phyloP scores from a whole-genome alignment of 148 eudicot genomes.

The Persicaria maculosa region DNA sequence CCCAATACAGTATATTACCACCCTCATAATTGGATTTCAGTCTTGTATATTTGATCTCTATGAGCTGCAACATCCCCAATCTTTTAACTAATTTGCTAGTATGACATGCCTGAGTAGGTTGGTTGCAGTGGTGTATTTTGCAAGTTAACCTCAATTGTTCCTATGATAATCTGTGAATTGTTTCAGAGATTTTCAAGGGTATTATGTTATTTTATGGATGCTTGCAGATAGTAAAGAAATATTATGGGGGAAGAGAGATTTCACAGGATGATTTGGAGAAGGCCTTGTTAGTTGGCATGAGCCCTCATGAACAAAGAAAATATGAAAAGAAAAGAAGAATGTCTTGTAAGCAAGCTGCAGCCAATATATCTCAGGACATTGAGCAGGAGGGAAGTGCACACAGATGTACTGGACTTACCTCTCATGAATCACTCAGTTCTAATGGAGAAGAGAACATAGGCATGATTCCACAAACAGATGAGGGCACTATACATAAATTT shows the following conservation, averaged over 20 bases:
- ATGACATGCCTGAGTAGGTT: neutral
- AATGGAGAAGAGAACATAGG: slow-evolving; percentile 12
- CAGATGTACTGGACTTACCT: neutral
- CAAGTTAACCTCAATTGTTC: neutral
- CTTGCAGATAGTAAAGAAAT: slow-evolving; percentile 62
- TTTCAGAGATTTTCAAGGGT: neutral
- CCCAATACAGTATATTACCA: neutral
- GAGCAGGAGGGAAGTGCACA: slow-evolving; percentile 13
- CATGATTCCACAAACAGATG: slow-evolving; percentile 9
- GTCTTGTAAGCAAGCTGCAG: slow-evolving; percentile 28
- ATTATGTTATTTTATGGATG: neutral
- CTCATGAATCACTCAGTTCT: slow-evolving; percentile 11
- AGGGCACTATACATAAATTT: neutral
- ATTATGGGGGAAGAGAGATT: slow-evolving; percentile 86
- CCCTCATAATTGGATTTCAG: neutral
- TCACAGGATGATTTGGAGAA: slow-evolving; percentile 68
- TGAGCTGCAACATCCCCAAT: neutral
- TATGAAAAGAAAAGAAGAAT: slow-evolving; percentile 58
- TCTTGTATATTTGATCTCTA: neutral
- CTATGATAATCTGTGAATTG: neutral
- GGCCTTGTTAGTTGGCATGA: slow-evolving; percentile 84
- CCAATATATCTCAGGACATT: slow-evolving; percentile 16
- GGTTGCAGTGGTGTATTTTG: neutral
- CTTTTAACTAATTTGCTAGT: neutral
- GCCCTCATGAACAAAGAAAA: slow-evolving; percentile 72